Evolutionary conservation across 371 early-diverging fungal species (phyloP), one percentile per base, ranked within the genome.

Genomic region (Thermomucor indicae-seudaticae): DNA sequence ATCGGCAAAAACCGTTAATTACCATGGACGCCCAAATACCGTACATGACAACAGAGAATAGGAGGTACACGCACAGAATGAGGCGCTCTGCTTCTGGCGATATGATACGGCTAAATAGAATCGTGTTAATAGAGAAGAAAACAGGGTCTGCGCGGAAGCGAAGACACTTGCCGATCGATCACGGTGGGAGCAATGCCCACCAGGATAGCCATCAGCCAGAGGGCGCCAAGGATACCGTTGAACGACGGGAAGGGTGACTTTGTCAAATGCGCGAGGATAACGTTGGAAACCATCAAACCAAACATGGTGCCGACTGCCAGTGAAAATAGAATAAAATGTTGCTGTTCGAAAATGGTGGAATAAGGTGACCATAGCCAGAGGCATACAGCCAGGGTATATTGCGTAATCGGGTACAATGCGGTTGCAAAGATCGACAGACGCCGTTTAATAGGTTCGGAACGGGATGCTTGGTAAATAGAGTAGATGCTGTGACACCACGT

Each of bases 201-300:
- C 24, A 58, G 53, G n/a, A 49, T 22, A 4, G 53, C 58, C 58
- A 58, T 53, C 6, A 51, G 30, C 38, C 52, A 42, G 14, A 58
- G 28, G 2, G 49, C 17, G 7, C 53, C 58, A 14, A 58, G 39
- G 28, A 44, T 38, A 6, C 52, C 83, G 19, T 88, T 85, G 65
- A 81, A 90, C 50, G 74, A 78, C 14, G 93, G 95, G 68, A 86
- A 93, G 10, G 67, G 64, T 51, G 75, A 78, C 68, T 86, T 85
- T 17, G 91, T 92, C 39, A 95, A 79, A 55, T 94, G 92, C 24
- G 91, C 88, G 58, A 92, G 58, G 38, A 94, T 92, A 34, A 95
- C 88, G 55, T 89, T 86, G 53, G 92, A 88, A 41, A 90, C 89
- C 65, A 93, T 91, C 47, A 89, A 78, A 24, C 93, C 94, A 78